Conservation (phyloP, 139 green algal species). For the Picochlorum sp. region DNA sequence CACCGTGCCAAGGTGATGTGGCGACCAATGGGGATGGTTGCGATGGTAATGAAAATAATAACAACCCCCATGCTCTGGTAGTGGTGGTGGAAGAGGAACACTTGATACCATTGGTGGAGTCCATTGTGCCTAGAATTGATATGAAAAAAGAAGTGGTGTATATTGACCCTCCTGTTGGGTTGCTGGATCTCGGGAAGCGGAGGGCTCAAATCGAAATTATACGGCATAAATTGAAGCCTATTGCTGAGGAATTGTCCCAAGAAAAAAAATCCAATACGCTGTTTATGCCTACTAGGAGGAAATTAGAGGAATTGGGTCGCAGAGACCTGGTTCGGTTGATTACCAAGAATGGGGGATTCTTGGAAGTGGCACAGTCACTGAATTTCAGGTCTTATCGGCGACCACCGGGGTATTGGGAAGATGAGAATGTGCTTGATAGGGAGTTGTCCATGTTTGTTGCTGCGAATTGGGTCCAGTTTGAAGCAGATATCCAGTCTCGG, state of each 20-base stretch:
- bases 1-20: too few relatives aligned
- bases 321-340: slow-evolving; percentile 13
- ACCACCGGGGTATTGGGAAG: slow-evolving; percentile 20
- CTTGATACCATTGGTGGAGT: slow-evolving; percentile 3
- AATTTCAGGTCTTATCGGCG: slow-evolving; percentile 10
- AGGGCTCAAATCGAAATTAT: neutral
- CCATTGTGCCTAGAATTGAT: slow-evolving; percentile 4
- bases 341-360: slow-evolving; percentile 15
- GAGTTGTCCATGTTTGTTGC: slow-evolving; percentile 25
- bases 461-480: slow-evolving; percentile 16
- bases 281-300: slow-evolving; percentile 15
- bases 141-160: neutral
- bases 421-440: slow-evolving; percentile 8
- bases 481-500: neutral
- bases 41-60: too few relatives aligned
- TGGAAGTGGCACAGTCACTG: slow-evolving; percentile 13
- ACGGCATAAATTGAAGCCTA: slow-evolving; percentile 2
- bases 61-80: neutral
- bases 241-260: neutral
- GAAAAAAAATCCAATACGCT: neutral
- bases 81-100: neutral
- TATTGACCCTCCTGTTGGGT: slow-evolving; percentile 8
- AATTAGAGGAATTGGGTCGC: slow-evolving; percentile 7
- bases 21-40: too few relatives aligned
- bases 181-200: slow-evolving; percentile 18